Conservation (phyloP, 345 rosid genomes). For the Eucalyptus virginea region DNA sequence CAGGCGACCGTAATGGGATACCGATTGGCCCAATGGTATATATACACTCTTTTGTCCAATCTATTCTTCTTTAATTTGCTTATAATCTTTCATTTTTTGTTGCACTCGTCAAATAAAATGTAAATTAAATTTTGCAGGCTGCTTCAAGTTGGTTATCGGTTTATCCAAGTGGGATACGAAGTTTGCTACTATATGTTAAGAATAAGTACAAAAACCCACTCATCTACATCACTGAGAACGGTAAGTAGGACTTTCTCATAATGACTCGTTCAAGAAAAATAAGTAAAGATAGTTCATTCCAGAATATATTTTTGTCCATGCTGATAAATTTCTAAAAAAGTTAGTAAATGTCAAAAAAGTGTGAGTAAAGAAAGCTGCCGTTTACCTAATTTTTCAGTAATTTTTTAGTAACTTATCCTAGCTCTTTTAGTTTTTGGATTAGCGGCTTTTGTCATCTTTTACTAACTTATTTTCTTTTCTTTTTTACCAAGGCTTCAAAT, state of each 20-base stretch:
- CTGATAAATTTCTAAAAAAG: neutral
- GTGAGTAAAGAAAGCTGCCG: neutral
- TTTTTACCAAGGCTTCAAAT: neutral
- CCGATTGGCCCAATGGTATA: slow-evolving; percentile 3
- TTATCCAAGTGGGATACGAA: neutral
- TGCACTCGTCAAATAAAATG: neutral
- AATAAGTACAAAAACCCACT: neutral
- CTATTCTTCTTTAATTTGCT: neutral
- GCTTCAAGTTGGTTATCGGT: neutral
- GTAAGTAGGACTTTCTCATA: neutral
- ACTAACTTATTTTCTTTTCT: neutral
- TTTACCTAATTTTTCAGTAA: neutral
- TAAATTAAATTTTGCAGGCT: neutral
- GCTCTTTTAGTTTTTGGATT: neutral
- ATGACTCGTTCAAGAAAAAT: neutral
- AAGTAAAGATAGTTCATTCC: neutral
- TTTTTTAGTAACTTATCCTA: neutral
- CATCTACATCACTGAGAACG: slow-evolving; percentile 3
- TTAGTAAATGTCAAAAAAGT: neutral
- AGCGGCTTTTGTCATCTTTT: neutral
- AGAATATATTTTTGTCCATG: neutral
- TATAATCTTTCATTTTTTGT: neutral
- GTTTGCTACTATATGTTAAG: neutral
- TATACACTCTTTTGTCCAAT: no score
- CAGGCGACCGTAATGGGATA: slow-evolving; percentile 5